Percentiles rank a stretch among this genome's conserved stretches.
These are phyloP conservation scores for Clarkia xantiana DNA, from an alignment of 345 rosid genomes.

Conservation along the genomic window DNA sequence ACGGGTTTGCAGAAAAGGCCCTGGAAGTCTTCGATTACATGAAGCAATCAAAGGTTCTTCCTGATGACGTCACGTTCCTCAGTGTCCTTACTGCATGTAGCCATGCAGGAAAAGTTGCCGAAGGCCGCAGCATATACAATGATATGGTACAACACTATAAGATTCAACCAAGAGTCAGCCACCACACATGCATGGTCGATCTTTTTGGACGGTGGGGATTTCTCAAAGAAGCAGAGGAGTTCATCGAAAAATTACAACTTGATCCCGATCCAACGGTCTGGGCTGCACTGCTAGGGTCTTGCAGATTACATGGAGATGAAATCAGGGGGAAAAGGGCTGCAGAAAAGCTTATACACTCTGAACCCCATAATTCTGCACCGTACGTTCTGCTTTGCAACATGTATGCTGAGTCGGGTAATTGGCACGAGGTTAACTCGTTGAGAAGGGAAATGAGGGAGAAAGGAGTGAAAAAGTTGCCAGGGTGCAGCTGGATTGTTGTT, in stretches of 20 bases:
- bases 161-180: slow-evolving; percentile 62
- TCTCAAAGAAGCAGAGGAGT: slow-evolving; percentile 68
- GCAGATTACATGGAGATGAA: slow-evolving; percentile 79
- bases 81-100: slow-evolving; percentile 91
- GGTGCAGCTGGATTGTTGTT: slow-evolving; percentile 72
- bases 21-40: slow-evolving; percentile 41
- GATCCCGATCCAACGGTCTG: slow-evolving; percentile 68
- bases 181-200: slow-evolving; percentile 85
- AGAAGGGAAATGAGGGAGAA: slow-evolving; percentile 69
- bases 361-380: slow-evolving; percentile 67
- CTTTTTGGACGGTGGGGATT: slow-evolving; percentile 87
- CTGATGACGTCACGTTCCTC: slow-evolving; percentile 83
- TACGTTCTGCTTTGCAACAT: slow-evolving; percentile 79
- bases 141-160: slow-evolving; percentile 44
- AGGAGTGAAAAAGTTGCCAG: slow-evolving; percentile 69
- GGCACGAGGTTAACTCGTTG: slow-evolving; percentile 56
- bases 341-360: slow-evolving; percentile 57
- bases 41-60: slow-evolving; percentile 41
- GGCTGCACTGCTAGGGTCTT: slow-evolving; percentile 83
- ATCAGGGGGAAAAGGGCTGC: slow-evolving; percentile 51
- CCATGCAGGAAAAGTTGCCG: slow-evolving; percentile 74
- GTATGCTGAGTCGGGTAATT: slow-evolving; percentile 67
- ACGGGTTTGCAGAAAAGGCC: slow-evolving; percentile 79
- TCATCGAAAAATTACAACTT: slow-evolving; percentile 38
- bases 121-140: slow-evolving; percentile 53